Evolutionary conservation across 139 green algal species (phyloP).

Genomic region (Tetratostichococcus sp.): DNA sequence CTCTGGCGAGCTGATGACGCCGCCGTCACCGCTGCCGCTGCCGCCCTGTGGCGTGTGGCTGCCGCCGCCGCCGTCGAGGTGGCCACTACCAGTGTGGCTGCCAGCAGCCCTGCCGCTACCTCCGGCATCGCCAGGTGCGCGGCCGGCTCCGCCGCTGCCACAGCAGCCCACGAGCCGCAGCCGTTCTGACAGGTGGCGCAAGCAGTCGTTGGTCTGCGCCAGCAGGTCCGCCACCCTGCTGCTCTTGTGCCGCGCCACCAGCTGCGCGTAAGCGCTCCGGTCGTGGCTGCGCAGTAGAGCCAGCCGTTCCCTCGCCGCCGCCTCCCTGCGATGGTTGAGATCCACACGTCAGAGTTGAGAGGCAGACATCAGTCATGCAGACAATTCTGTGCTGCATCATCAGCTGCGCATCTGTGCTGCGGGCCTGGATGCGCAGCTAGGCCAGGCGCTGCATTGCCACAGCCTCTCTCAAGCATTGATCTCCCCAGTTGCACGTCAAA

Average conservation of each 20-base stretch:
- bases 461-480: constrained; percentile 36
- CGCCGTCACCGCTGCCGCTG: neutral
- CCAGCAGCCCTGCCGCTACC: too few species aligned
- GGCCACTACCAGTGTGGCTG: neutral
- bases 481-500: too few species aligned
- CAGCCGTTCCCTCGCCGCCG: constrained; percentile 48
- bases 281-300: constrained; percentile 66
- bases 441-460: constrained; percentile 49
- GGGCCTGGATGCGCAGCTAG: constrained; percentile 64
- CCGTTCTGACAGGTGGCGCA: constrained; percentile 31
- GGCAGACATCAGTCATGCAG: too few species aligned
- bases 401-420: constrained; percentile 74
- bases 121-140: too few species aligned
- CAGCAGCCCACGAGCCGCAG: constrained; percentile 10
- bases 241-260: constrained; percentile 56
- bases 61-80: too few species aligned
- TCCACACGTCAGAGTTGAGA: too few species aligned
- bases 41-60: neutral
- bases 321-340: constrained; percentile 42
- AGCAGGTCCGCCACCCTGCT: constrained; percentile 55
- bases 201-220: constrained; percentile 52
- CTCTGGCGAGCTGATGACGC: neutral
- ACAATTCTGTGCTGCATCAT: constrained; percentile 44
- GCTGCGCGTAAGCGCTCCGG: constrained; percentile 68
- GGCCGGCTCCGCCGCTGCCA: too few species aligned